Conservation (phyloP, 2,329 filamentous ascomycete genomes). For the Scytalidium lignicola region DNA sequence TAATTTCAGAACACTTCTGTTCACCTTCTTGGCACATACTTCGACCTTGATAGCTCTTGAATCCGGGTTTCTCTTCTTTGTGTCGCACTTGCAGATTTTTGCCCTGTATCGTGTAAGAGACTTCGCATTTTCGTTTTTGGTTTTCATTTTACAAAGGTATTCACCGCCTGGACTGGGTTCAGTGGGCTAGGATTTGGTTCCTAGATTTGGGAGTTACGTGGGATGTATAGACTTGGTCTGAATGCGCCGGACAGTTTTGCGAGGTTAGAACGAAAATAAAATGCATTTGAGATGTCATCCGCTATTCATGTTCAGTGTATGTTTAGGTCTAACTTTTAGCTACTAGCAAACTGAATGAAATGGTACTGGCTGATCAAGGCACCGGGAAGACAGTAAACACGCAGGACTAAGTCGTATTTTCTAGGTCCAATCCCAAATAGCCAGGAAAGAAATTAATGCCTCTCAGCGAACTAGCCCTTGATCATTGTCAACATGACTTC, state of each 20-base stretch:
- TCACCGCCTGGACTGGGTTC: not conserved
- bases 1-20: not conserved
- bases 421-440: too few relatives aligned
- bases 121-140: not conserved
- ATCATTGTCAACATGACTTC: too few relatives aligned
- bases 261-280: not conserved
- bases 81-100: not conserved
- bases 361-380: too few relatives aligned
- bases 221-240: not conserved
- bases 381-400: too few relatives aligned
- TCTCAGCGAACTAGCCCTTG: too few relatives aligned
- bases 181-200: not conserved
- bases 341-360: too few relatives aligned
- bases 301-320: not conserved
- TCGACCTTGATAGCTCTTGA: not conserved
- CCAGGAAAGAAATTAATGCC: too few relatives aligned
- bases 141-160: not conserved
- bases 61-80: not conserved
- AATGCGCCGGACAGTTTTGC: not conserved
- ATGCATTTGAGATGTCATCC: not conserved
- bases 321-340: too few relatives aligned
- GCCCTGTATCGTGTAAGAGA: not conserved
- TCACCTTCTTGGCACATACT: not conserved
- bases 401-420: too few relatives aligned
- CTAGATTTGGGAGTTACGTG: not conserved